Base-by-base conservation (phyloP, 2,329 filamentous ascomycete genomes). In the Cadophora gregata region DNA sequence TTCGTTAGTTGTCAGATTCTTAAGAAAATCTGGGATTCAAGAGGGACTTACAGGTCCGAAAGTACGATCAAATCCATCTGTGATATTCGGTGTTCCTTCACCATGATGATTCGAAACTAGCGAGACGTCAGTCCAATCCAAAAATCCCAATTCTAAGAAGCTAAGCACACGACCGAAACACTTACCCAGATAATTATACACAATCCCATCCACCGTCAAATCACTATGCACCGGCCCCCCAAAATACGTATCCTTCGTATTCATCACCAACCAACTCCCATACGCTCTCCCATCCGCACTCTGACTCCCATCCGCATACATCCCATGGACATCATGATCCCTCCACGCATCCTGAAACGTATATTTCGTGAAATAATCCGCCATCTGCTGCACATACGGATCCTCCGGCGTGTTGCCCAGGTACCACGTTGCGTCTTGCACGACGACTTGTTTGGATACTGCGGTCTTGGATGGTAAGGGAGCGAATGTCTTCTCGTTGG, bases 291-390 rank as follows among this genome's bases (percentile, higher is more conserved):
- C 83, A 66, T 85, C 82, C 21, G 79, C 70, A 16, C 82, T 86
- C 16, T 78, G 79, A 2, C 80, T 81, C 1, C 84, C 84, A 74
- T 85, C 84, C 1, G 81, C 81, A 70, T 81, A 87, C 73, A 83
- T 75, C 1, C 86, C 87, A 70, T 89, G 86, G 1, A 84, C 86
- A 45, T 81, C 80, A 65, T 88, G 85, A 55, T 87, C 81, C 59
- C 86, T 80, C 85, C 86, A 89, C 1, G 80, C 80, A 65, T 86
- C 85, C 4, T 82, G 80, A 66, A 90, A 89, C 0, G 84, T 89
- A 71, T 90, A 90, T 74, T 90, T 90, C 25, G 87, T 90, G 72
- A 89, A 90, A 75, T 88, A 90, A 55, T 88, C 84, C 1, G 84
- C 80, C 64, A 85, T 82, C 55, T 86, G 78, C 45, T 82, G 75